Evolutionary conservation across 2,329 filamentous ascomycete genomes (phyloP).

Genomic region (Neurospora sp.): DNA sequence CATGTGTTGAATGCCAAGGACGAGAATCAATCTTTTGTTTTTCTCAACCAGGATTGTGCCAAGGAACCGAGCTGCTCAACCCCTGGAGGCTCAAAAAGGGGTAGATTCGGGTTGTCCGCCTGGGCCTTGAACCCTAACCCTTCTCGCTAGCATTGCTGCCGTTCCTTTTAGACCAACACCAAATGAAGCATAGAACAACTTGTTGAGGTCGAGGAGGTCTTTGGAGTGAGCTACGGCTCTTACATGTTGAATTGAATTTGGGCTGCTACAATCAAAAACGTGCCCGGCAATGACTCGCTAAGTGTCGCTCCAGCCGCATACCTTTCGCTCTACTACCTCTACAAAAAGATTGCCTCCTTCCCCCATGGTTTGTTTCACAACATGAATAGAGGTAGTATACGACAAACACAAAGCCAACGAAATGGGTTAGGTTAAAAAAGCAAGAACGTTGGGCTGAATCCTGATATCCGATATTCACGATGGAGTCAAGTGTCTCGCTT

Average conservation of each 20-base stretch:
- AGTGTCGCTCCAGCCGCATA: not conserved
- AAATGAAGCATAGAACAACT: not conserved
- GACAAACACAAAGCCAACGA: not conserved
- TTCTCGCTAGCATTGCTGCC: not conserved
- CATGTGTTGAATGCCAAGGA: not conserved
- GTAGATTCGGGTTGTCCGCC: not conserved
- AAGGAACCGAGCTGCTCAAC: not conserved
- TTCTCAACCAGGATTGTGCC: not conserved
- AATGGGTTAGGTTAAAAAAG: not conserved
- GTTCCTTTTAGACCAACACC: not conserved
- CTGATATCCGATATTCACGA: not conserved
- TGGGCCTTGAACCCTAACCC: not conserved
- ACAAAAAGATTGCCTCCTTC: not conserved
- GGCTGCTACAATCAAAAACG: not conserved
- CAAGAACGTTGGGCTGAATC: not conserved
- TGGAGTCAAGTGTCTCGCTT: not conserved
- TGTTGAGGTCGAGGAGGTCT: not conserved
- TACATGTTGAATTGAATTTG: not conserved
- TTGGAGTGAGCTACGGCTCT: not conserved
- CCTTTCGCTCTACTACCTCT: not conserved
- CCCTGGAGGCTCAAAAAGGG: not conserved
- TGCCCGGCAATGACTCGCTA: not conserved
- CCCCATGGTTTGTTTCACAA: not conserved
- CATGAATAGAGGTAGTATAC: not conserved
- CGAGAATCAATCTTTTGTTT: not conserved